These are phyloP conservation scores for Solanum bulbocastanum DNA, from an alignment of 257 asterid species.

Conservation along the genomic window DNA sequence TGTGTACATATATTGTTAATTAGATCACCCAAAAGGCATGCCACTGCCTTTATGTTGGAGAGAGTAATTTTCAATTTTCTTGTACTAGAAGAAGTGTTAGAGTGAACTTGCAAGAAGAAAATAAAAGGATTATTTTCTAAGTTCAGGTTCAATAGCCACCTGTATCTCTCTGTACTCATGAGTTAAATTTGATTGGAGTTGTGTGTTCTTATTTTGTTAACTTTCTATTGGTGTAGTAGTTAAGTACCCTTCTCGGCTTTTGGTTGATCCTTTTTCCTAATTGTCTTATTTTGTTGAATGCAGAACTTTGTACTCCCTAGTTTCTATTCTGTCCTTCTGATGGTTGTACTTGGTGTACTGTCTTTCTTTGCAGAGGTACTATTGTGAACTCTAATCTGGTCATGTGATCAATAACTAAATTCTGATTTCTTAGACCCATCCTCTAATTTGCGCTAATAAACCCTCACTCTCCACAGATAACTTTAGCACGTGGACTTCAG, in stretches of 20 bases:
- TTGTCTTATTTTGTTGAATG: neutral
- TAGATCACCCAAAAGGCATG: neutral
- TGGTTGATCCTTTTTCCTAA: neutral
- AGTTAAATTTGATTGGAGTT: neutral
- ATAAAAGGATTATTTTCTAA: neutral
- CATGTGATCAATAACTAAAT: neutral
- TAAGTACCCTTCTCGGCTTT: neutral
- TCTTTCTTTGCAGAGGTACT: slow-evolving; percentile 35
- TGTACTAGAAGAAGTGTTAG: neutral
- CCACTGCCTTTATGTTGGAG: neutral
- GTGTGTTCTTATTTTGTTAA: neutral
- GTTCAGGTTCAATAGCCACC: neutral
- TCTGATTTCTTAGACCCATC: neutral
- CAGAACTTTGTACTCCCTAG: slow-evolving; percentile 26
- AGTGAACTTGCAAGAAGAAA: neutral
- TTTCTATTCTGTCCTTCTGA: slow-evolving; percentile 16
- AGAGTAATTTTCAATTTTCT: neutral
- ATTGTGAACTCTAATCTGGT: neutral
- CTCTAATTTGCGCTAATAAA: neutral
- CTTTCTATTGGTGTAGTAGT: neutral
- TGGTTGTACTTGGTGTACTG: slow-evolving; percentile 20
- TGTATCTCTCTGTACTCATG: neutral
- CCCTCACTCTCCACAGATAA: slow-evolving; percentile 12
- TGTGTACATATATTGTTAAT: neutral
- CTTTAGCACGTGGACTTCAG: slow-evolving; percentile 37